Evolutionary conservation across 352 stramenopile species (phyloP).

Genomic region (Phytopythium sindhum): DNA sequence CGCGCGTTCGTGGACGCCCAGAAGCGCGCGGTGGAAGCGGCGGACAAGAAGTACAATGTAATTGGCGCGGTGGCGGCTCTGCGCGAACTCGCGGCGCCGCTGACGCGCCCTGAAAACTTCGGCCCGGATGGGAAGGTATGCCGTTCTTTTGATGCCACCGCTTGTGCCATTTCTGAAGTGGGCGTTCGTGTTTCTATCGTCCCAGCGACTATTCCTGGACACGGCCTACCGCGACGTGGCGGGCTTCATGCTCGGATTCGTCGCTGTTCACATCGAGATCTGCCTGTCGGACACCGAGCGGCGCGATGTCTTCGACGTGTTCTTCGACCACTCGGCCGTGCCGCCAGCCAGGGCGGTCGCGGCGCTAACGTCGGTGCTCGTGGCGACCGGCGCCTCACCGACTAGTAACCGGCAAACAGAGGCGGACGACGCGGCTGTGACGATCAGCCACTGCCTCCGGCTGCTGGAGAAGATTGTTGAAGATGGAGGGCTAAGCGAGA

Average conservation of each 20-base stretch:
- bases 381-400: constrained; percentile 11
- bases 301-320: constrained; percentile 43
- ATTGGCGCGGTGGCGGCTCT: constrained; percentile 22
- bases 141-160: not conserved
- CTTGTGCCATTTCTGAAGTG: not conserved
- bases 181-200: not conserved
- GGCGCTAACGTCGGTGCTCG: constrained; percentile 35
- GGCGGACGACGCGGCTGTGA: constrained; percentile 29
- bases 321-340: constrained; percentile 41
- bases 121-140: constrained; percentile 44
- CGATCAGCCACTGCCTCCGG: constrained; percentile 40
- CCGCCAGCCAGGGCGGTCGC: constrained; percentile 31
- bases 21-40: constrained; percentile 42
- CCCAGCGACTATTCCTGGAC: constrained; percentile 47
- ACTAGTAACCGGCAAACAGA: constrained; percentile 1
- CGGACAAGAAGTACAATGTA: constrained; percentile 50
- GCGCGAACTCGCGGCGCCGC: constrained; percentile 30
- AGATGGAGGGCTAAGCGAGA: constrained; percentile 19
- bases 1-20: constrained; percentile 43
- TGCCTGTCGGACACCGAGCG: constrained; percentile 47
- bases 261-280: constrained; percentile 42
- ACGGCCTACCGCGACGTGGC: constrained; percentile 55
- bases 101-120: constrained; percentile 27
- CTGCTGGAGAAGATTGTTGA: constrained; percentile 36
- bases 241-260: constrained; percentile 50